Evolutionary conservation across 2,329 filamentous ascomycete species (phyloP).

Genomic region (Venturia pyrina): DNA sequence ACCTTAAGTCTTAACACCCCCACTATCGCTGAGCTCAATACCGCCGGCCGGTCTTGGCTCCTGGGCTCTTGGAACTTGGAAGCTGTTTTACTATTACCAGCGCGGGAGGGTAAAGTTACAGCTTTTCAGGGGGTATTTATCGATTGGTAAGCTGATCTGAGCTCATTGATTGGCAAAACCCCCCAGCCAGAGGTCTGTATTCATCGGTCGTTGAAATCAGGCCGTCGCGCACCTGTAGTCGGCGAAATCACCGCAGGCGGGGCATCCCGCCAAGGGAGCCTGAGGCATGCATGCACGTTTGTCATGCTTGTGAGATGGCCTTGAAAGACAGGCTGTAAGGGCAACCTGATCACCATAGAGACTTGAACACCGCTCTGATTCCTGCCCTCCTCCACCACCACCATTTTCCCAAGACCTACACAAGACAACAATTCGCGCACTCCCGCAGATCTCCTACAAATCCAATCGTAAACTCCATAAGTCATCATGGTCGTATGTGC

Average conservation of each 20-base stretch:
- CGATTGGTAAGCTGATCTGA: too few relatives aligned
- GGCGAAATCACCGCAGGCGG: neutral
- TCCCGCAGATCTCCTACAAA: neutral
- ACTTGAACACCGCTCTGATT: neutral
- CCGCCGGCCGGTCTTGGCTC: too few relatives aligned
- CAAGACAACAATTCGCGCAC: neutral
- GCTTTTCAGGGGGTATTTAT: too few relatives aligned
- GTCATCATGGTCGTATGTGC: constrained; percentile 11
- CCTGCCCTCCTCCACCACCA: neutral
- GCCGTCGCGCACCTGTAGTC: neutral
- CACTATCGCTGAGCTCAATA: neutral
- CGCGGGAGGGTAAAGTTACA: too few relatives aligned
- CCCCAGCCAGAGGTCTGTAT: too few relatives aligned
- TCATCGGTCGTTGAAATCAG: too few relatives aligned
- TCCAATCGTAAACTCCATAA: neutral
- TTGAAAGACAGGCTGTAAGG: neutral
- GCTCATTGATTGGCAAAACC: neutral
- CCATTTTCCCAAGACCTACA: neutral
- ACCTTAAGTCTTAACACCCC: neutral
- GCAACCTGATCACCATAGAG: neutral
- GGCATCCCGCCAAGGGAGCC: neutral
- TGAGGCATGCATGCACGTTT: neutral
- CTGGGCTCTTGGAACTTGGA: too few relatives aligned
- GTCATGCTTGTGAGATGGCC: neutral
- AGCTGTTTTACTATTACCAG: too few relatives aligned